phyloP scores from a whole-genome alignment of 371 early-diverging fungal genomes.

The Mortierella sp. region DNA sequence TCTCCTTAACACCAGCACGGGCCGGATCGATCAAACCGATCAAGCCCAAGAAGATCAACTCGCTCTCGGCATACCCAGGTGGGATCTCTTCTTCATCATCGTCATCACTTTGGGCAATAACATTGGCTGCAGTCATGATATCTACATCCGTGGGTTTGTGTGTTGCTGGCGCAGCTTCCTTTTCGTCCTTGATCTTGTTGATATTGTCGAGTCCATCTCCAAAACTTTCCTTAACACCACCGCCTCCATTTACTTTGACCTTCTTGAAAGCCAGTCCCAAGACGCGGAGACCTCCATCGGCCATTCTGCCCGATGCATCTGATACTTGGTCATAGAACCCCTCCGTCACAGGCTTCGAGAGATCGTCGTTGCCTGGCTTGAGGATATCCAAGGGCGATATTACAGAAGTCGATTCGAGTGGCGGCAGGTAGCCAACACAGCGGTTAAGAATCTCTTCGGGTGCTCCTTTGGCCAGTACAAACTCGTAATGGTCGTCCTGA shows the following conservation, averaged over 20 bases:
- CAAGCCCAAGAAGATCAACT: constrained; percentile 79
- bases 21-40: constrained; percentile 86
- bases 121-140: constrained; percentile 46
- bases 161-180: constrained; percentile 41
- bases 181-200: constrained; percentile 57
- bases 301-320: constrained; percentile 82
- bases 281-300: constrained; percentile 84
- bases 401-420: not conserved
- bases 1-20: constrained; percentile 72
- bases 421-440: constrained; percentile 71
- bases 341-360: constrained; percentile 65
- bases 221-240: constrained; percentile 52
- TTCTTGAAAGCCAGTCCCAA: constrained; percentile 76
- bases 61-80: constrained; percentile 60
- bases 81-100: constrained; percentile 51
- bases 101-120: constrained; percentile 36
- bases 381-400: constrained; percentile 33
- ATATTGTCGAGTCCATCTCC: constrained; percentile 59
- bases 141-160: constrained; percentile 45
- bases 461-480: constrained; percentile 89
- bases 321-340: constrained; percentile 76
- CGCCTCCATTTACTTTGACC: constrained; percentile 54
- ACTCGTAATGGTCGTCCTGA: constrained; percentile 39
- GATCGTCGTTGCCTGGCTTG: constrained; percentile 31
- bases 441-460: constrained; percentile 86